Evolutionary conservation across 2,329 filamentous ascomycete genomes (phyloP).

Genomic region (Chrysosporium queenslandicum): DNA sequence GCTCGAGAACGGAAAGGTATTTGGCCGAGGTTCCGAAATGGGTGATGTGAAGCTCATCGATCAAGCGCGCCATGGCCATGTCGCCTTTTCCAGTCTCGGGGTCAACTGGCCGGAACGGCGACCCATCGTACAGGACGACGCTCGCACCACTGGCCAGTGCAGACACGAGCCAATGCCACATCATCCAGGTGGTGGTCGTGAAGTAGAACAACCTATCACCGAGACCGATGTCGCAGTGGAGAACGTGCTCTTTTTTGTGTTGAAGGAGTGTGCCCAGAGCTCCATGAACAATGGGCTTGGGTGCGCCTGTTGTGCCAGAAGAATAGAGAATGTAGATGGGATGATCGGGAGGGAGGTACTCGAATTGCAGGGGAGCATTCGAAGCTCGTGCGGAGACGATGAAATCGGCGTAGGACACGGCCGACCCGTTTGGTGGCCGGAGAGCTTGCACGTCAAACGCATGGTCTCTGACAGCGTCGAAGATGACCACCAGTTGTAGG

Average conservation of each 20-base stretch:
- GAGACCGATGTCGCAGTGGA: constrained; percentile 71
- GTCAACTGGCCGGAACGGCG: constrained; percentile 65
- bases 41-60: constrained; percentile 71
- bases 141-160: constrained; percentile 74
- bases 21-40: constrained; percentile 94
- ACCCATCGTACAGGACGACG: constrained; percentile 82
- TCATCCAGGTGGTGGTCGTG: constrained; percentile 97
- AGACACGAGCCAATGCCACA: constrained; percentile 97
- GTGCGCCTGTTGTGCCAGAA: constrained; percentile 74
- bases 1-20: constrained; percentile 83
- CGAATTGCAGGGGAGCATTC: constrained; percentile 48
- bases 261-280: constrained; percentile 82
- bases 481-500: constrained; percentile 61
- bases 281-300: constrained; percentile 92
- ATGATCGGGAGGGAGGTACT: constrained; percentile 71
- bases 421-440: constrained; percentile 30
- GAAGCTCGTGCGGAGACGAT: constrained; percentile 33
- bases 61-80: constrained; percentile 69
- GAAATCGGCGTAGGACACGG: constrained; percentile 38
- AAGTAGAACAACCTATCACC: constrained; percentile 78
- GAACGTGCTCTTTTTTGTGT: constrained; percentile 90
- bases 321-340: constrained; percentile 92
- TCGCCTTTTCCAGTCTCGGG: constrained; percentile 52
- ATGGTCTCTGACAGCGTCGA: constrained; percentile 51
- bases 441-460: constrained; percentile 30